These are phyloP conservation scores for Lonicera japonica DNA, from an alignment of 129 eudicot species.

Conservation along the genomic window DNA sequence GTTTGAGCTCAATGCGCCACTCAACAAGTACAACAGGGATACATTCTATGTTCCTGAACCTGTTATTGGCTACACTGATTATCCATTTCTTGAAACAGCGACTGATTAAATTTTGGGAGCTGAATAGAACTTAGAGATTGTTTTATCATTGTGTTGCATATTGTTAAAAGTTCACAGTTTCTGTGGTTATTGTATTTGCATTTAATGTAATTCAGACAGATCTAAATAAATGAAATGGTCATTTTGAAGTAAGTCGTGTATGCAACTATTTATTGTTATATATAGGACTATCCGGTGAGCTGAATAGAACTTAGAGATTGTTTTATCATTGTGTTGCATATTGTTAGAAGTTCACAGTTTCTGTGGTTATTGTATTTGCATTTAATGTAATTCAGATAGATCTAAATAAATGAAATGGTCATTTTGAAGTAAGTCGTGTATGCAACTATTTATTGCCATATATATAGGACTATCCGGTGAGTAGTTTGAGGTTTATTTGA, in stretches of 20 bases:
- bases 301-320: neutral
- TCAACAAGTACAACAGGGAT: constrained; percentile 9
- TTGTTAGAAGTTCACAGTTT: neutral
- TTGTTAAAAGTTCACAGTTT: neutral
- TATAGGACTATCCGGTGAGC: no score
- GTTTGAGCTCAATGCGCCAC: constrained; percentile 6
- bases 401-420: neutral
- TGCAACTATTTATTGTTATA: no score
- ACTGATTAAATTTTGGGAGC: neutral
- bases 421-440: no score
- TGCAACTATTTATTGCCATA: no score
- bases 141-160: neutral
- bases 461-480: no score
- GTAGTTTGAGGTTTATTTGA: no score
- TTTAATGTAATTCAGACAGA: neutral
- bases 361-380: neutral
- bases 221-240: no score
- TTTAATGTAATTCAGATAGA: neutral
- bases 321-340: neutral
- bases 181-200: neutral
- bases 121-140: neutral
- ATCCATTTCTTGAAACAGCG: constrained; percentile 8
- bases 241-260: no score
- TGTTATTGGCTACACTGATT: constrained; percentile 10
- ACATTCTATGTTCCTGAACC: constrained; percentile 9